Percentiles rank a stretch among this genome's conserved stretches.
phyloP scores from a whole-genome alignment of 208 protist genomes.

The Acanthamoeba sp. region DNA sequence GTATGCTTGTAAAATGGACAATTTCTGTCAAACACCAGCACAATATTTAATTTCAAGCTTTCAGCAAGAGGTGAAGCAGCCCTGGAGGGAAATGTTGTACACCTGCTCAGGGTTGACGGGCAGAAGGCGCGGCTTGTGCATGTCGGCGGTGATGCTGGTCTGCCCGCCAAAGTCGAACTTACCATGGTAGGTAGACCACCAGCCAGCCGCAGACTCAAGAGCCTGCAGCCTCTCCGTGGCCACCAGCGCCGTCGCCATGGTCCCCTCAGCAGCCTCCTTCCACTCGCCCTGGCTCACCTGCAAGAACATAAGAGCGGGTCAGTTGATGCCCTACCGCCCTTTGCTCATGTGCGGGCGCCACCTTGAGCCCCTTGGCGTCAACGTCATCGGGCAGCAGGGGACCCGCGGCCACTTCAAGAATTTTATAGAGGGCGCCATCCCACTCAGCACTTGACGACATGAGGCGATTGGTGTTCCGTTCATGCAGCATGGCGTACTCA shows the following conservation, averaged over 20 bases:
- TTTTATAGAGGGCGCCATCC: neutral
- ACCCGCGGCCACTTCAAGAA: neutral
- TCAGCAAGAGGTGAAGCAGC: no score
- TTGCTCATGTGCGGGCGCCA: neutral
- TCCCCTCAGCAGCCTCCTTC: neutral
- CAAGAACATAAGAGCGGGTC: neutral
- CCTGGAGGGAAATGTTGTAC: no score
- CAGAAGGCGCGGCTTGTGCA: neutral
- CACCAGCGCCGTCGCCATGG: neutral
- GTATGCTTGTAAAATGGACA: no score
- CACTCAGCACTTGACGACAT: neutral
- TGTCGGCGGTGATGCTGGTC: neutral
- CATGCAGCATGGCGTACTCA: neutral
- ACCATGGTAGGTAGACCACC: neutral
- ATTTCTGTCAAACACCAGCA: no score
- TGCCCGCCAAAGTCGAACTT: neutral
- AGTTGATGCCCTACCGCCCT: neutral
- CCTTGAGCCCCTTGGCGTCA: neutral
- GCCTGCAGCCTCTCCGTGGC: neutral
- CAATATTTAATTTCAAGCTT: no score
- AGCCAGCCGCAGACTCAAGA: no score
- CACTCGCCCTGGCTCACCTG: slow-evolving; percentile 1
- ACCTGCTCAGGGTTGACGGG: no score
- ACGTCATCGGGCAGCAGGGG: neutral
- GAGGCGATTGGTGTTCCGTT: neutral